A percentile compares a stretch with the other conserved stretches of the same genome.
Conservation (phyloP, 108 stramenopile species). For the Pseudonitzschia pungens region DNA sequence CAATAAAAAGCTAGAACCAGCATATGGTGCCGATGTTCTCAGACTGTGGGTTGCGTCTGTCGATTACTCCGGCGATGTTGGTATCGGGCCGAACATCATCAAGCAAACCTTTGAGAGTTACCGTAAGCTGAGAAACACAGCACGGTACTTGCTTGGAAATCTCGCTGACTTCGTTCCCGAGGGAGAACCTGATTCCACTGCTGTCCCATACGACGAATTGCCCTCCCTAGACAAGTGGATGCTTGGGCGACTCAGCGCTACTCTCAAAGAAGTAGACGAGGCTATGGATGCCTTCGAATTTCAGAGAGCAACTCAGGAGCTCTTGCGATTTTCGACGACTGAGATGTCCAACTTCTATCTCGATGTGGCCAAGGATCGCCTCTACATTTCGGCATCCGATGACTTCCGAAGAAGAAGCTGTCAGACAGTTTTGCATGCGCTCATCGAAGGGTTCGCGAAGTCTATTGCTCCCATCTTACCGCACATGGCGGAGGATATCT, state of each 20-base stretch:
- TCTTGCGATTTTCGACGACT: slow-evolving; percentile 85
- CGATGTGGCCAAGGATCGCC: slow-evolving; percentile 95
- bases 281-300: slow-evolving; percentile 90
- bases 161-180: slow-evolving; percentile 87
- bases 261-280: slow-evolving; percentile 85
- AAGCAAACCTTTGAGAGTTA: slow-evolving; percentile 95
- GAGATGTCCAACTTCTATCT: slow-evolving; percentile 98
- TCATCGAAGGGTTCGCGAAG: slow-evolving; percentile 86
- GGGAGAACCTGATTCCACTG: slow-evolving; percentile 41
- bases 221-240: slow-evolving; percentile 96
- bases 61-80: slow-evolving; percentile 95
- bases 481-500: slow-evolving; percentile 98
- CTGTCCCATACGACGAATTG: slow-evolving; percentile 81
- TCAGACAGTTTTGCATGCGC: slow-evolving; percentile 85
- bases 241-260: slow-evolving; percentile 75
- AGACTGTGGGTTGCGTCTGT: slow-evolving; percentile 97
- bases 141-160: slow-evolving; percentile 94
- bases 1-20: slow-evolving; percentile 93
- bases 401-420: slow-evolving; percentile 87
- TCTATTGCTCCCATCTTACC: slow-evolving; percentile 91
- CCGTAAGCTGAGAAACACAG: slow-evolving; percentile 95
- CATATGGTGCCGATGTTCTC: slow-evolving; percentile 97
- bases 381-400: slow-evolving; percentile 91
- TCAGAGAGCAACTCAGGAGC: slow-evolving; percentile 77
- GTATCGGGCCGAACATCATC: slow-evolving; percentile 88